Evolutionary conservation across 805 yeast species (phyloP).

Genomic region (Nakazawaea molendinolei): DNA sequence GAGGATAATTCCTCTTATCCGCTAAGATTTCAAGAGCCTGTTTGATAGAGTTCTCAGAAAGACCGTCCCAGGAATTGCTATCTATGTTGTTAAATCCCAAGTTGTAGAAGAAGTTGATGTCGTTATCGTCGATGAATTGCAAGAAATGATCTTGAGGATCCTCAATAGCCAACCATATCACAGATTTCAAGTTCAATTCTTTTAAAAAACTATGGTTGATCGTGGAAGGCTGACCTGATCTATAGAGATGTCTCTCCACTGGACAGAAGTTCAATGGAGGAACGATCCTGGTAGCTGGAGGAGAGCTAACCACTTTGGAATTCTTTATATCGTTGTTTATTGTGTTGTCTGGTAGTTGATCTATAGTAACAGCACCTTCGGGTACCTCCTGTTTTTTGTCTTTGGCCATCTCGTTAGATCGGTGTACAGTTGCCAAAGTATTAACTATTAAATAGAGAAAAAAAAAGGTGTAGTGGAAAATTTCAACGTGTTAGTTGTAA

Average conservation of each 20-base stretch:
- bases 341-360: conserved; percentile 19
- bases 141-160: conserved; percentile 88
- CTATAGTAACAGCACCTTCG: conserved; percentile 16
- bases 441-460: too few species aligned
- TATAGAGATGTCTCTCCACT: conserved; percentile 77
- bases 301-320: conserved; percentile 30
- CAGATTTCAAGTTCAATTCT: conserved; percentile 67
- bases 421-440: too few species aligned
- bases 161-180: conserved; percentile 92
- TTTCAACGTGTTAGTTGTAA: conserved; percentile 2
- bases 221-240: conserved; percentile 95
- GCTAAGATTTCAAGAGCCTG: conserved; percentile 74
- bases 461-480: background rate
- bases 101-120: conserved; percentile 77
- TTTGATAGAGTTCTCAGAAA: conserved; percentile 74
- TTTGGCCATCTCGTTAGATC: too few species aligned
- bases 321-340: conserved; percentile 16
- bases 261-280: conserved; percentile 97
- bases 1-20: conserved; percentile 69
- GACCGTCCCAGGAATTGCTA: conserved; percentile 90
- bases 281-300: conserved; percentile 65
- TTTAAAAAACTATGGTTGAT: conserved; percentile 82
- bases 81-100: conserved; percentile 47
- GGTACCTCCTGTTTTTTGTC: background rate
- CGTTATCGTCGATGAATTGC: conserved; percentile 69